Conservation (phyloP, 768 basidiomycete species). For the Pleurotus eryngii region DNA sequence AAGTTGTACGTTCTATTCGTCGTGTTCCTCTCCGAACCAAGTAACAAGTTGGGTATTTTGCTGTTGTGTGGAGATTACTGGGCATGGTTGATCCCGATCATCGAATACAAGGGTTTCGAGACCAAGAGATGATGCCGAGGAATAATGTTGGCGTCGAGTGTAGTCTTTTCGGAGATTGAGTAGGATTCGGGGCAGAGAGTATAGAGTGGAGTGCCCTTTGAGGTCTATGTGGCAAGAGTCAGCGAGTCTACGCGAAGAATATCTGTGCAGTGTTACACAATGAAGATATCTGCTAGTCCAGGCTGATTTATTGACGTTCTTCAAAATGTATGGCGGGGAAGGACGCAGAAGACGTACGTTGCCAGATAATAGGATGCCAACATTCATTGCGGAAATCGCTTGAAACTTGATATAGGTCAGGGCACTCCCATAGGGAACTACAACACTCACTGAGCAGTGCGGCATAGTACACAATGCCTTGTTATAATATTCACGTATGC, state of each 20-base stretch:
- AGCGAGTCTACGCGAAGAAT: background rate
- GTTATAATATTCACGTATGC: background rate
- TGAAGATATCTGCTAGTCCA: background rate
- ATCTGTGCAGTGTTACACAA: background rate
- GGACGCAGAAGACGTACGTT: background rate
- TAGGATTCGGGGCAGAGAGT: constrained; percentile 5
- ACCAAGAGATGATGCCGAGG: background rate
- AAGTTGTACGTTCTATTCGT: too few species aligned
- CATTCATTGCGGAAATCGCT: background rate
- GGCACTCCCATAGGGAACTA: too few species aligned
- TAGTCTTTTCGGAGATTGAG: constrained; percentile 1
- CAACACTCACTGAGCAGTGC: background rate
- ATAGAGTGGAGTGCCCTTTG: constrained; percentile 3
- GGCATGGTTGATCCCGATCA: too few species aligned
- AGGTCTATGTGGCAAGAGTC: background rate
- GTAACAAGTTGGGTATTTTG: too few species aligned
- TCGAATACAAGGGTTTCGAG: background rate
- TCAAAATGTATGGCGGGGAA: background rate
- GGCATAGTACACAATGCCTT: constrained; percentile 2
- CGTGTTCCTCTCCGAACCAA: too few species aligned
- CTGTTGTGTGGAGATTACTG: too few species aligned
- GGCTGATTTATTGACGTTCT: background rate
- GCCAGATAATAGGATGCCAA: background rate
- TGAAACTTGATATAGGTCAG: background rate
- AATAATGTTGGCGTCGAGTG: background rate